Conservation (phyloP, 2,329 filamentous ascomycete species). For the Aspergillus pseudonomiae region DNA sequence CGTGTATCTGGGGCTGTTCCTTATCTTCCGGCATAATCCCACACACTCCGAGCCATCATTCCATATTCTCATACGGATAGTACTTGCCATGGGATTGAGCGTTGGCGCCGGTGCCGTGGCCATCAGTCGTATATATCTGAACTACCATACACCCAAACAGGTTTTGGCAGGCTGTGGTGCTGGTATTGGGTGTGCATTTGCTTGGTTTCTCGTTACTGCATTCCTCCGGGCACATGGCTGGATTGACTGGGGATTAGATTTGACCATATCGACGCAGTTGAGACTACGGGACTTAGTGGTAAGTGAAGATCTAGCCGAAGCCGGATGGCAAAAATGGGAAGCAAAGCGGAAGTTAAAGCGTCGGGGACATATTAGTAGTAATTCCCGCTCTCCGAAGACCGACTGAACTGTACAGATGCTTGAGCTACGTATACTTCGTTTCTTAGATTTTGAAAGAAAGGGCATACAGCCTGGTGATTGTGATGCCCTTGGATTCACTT, state of each 20-base stretch:
- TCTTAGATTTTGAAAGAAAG: background rate
- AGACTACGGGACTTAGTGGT: conserved; percentile 82
- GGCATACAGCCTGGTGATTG: no score
- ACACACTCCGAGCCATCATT: conserved; percentile 47
- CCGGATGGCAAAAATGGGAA: conserved; percentile 94
- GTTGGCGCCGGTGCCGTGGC: conserved; percentile 70
- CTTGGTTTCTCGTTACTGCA: conserved; percentile 78
- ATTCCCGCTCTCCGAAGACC: conserved; percentile 28
- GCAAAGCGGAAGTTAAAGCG: conserved; percentile 46
- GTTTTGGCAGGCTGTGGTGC: conserved; percentile 78
- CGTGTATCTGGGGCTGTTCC: conserved; percentile 79
- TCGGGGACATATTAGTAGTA: conserved; percentile 24
- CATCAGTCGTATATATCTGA: conserved; percentile 83
- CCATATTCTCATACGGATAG: conserved; percentile 58
- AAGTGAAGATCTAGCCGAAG: conserved; percentile 84
- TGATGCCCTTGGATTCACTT: background rate
- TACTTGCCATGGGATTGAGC: conserved; percentile 61
- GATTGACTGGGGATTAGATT: conserved; percentile 72
- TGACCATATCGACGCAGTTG: conserved; percentile 65
- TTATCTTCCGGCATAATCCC: conserved; percentile 73
- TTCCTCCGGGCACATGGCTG: conserved; percentile 67
- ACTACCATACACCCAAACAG: conserved; percentile 87
- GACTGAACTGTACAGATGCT: conserved; percentile 22
- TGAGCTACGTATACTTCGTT: background rate
- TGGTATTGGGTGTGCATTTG: conserved; percentile 70